Percentiles rank a stretch among this genome's conserved stretches.
Evolutionary conservation across 2,329 filamentous ascomycete species (phyloP).

Genomic region (Aspergillus sp.): DNA sequence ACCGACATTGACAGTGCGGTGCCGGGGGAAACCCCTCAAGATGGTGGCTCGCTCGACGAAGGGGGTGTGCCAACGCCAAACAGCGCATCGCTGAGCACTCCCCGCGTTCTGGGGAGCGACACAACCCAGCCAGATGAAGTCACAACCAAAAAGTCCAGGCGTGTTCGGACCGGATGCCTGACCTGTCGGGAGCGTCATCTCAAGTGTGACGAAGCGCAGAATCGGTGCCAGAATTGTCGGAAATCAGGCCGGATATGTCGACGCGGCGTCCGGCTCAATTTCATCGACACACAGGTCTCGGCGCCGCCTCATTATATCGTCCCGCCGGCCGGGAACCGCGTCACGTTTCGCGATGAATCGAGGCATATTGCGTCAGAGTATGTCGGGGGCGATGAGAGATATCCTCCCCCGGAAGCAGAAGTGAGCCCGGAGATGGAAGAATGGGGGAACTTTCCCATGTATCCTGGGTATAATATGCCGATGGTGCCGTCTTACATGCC

Average conservation of each 20-base stretch:
- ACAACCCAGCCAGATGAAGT: constrained; percentile 24
- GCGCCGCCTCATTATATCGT: constrained; percentile 60
- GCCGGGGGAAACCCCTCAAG: background rate
- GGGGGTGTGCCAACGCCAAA: constrained; percentile 11
- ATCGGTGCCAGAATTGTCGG: constrained; percentile 72
- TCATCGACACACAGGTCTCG: constrained; percentile 78
- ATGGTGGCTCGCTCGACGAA: constrained; percentile 4
- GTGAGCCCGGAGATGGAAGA: constrained; percentile 19
- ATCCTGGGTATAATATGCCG: constrained; percentile 2
- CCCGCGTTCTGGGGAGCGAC: constrained; percentile 9
- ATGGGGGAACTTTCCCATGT: constrained; percentile 8
- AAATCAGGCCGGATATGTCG: constrained; percentile 86
- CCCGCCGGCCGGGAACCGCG: constrained; percentile 63
- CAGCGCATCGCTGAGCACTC: constrained; percentile 8
- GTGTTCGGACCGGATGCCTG: constrained; percentile 84
- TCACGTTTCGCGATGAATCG: constrained; percentile 85
- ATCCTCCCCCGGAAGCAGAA: constrained; percentile 56
- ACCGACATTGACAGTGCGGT: background rate
- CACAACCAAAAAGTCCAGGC: constrained; percentile 64
- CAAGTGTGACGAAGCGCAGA: constrained; percentile 78
- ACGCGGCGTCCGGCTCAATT: constrained; percentile 82
- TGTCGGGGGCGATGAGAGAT: constrained; percentile 70
- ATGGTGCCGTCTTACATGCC: constrained; percentile 50
- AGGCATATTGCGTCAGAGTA: constrained; percentile 89
- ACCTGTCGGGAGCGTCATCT: constrained; percentile 87